phyloP scores from a whole-genome alignment of 2,329 filamentous ascomycete species.

The Blumeria graminis region DNA sequence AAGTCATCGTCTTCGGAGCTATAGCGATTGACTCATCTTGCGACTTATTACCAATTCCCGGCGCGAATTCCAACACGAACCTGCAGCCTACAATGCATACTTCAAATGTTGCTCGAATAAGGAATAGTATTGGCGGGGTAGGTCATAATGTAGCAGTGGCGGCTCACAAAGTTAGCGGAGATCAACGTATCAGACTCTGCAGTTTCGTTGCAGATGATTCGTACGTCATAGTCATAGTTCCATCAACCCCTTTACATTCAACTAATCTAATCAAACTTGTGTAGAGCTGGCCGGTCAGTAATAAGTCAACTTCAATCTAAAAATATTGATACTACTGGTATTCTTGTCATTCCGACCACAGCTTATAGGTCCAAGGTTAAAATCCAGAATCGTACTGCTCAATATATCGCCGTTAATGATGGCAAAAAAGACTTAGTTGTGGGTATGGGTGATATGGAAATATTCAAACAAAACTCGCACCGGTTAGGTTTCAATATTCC shows the following conservation, averaged over 20 bases:
- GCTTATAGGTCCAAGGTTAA: background rate
- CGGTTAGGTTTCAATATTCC: background rate
- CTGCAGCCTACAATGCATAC: slow-evolving; percentile 29
- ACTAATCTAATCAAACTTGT: background rate
- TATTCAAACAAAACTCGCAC: slow-evolving; percentile 25
- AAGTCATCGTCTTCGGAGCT: slow-evolving; percentile 76
- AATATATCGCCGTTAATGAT: slow-evolving; percentile 83
- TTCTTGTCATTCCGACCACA: slow-evolving; percentile 16
- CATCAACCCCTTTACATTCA: background rate
- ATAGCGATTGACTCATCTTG: slow-evolving; percentile 74
- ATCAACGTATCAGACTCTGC: slow-evolving; percentile 40
- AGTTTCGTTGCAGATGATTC: slow-evolving; percentile 62
- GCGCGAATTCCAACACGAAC: slow-evolving; percentile 13
- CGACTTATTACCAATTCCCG: slow-evolving; percentile 34
- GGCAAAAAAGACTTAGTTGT: slow-evolving; percentile 60
- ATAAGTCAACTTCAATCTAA: slow-evolving; percentile 37
- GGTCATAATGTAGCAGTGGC: slow-evolving; percentile 80
- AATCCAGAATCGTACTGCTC: slow-evolving; percentile 39
- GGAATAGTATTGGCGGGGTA: slow-evolving; percentile 69
- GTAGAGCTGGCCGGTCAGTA: slow-evolving; percentile 47
- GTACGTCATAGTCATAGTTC: slow-evolving; percentile 19
- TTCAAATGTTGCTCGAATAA: slow-evolving; percentile 65
- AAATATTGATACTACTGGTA: slow-evolving; percentile 38
- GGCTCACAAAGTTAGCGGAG: slow-evolving; percentile 40
- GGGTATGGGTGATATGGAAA: slow-evolving; percentile 80